Evolutionary conservation across 2,329 filamentous ascomycete genomes (phyloP), one percentile per base, ranked within the genome.

Genomic region (Xylaria polymorpha): DNA sequence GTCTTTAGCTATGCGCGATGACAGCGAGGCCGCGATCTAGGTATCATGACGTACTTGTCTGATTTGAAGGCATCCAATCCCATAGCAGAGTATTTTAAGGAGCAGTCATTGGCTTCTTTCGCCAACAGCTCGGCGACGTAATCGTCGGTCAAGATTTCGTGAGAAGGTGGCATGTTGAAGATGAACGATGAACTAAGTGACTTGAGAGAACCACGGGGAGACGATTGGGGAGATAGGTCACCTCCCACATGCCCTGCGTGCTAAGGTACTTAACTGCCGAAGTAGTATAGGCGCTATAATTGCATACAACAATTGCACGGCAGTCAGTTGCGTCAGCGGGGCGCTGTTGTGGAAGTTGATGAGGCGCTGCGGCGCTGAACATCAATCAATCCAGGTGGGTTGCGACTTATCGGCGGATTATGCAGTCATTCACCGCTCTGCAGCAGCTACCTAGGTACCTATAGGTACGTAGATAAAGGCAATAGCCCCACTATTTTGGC

Each of bases 91-190:
- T 94, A 96, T 76, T 88, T 92, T 56, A 92, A 82, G 2, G 91
- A 92, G 74, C 86, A 91, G 67, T 91, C 88, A 68, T 87, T 89
- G 14, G 94, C 94, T 80, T 98, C 94, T 73, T 92, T 88, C 60
- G 90, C 88, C 43, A 98, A 85, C n/a, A 97, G 83, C 57, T 87
- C 86, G 18, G 93, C 93, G 71, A 97, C 90, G 76, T 94, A 94
- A 61, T 93, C 91, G 77, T 97, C 93, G 22, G 89, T 90, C 56
- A 91, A 79, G 29, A 87, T 77, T n/a, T 85, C 83, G 72, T 76
- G 63, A 25, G 68, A 64, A 8, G 74, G 67, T 22, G 76, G 71
- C 75, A 77, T 77, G 1, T 73, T 72, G 20, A 20, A 18, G 39
- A 50, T 51, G 15, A 39, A 12, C 20, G 41, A 50, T 18, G 5